Percentiles rank a stretch among this genome's conserved stretches.
Conservation (phyloP, 164 flowering plant genomes). For the Magnolia kwangsiensis region DNA sequence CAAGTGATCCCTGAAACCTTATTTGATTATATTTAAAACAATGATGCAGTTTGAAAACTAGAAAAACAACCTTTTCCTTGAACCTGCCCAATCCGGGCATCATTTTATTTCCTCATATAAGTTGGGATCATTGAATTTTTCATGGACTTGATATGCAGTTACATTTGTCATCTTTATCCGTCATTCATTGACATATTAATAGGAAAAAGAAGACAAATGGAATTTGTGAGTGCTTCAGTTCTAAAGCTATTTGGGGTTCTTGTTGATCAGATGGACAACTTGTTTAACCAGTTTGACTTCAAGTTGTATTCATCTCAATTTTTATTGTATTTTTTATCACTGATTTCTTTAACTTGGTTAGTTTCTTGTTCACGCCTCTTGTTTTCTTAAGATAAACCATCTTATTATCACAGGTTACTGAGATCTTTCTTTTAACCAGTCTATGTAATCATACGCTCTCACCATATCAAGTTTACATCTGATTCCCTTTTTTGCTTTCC, state of each 20-base stretch:
- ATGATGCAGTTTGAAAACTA: neutral
- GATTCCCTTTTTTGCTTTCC: too few species aligned
- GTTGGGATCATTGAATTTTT: neutral
- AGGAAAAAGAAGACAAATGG: neutral
- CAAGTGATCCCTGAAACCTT: conserved; percentile 38
- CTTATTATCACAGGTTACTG: too few species aligned
- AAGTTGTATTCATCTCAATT: neutral
- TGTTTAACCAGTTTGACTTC: neutral
- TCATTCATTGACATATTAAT: neutral
- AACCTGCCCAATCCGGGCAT: neutral
- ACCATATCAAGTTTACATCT: too few species aligned
- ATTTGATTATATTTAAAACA: neutral
- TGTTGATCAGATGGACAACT: neutral
- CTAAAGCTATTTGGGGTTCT: neutral
- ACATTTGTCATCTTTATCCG: neutral
- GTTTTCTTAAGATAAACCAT: neutral
- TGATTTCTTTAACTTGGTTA: neutral
- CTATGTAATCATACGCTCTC: too few species aligned
- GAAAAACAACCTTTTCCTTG: neutral
- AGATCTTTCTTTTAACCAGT: too few species aligned
- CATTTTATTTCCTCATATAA: neutral
- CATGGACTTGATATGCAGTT: neutral
- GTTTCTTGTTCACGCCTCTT: neutral
- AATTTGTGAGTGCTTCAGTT: neutral
- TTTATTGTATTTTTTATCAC: neutral